phyloP scores from a whole-genome alignment of 1,139 yeast species.

The Arxiozyma slooffiae region DNA sequence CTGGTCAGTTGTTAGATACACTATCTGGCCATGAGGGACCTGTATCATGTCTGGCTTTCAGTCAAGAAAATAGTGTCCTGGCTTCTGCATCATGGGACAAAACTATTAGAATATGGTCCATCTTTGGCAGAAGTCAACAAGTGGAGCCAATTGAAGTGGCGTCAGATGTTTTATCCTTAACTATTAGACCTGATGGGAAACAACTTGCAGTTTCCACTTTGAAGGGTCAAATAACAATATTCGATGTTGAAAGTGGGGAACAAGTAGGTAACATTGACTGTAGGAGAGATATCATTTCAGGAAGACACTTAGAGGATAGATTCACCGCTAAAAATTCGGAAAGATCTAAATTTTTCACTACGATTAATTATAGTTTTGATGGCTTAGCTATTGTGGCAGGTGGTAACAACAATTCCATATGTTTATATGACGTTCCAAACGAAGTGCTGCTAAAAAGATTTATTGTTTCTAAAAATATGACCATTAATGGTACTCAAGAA shows the following conservation, averaged over 20 bases:
- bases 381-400: constrained; percentile 84
- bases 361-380: constrained; percentile 79
- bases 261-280: constrained; percentile 83
- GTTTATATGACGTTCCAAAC: constrained; percentile 80
- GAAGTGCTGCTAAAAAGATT: constrained; percentile 78
- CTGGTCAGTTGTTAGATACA: constrained; percentile 80
- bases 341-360: constrained; percentile 73
- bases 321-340: constrained; percentile 73
- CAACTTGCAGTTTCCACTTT: constrained; percentile 81
- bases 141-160: constrained; percentile 85
- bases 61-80: constrained; percentile 63
- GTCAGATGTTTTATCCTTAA: constrained; percentile 75
- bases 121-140: constrained; percentile 72
- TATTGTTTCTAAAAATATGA: constrained; percentile 80
- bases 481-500: constrained; percentile 78
- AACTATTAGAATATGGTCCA: constrained; percentile 86
- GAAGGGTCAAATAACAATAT: constrained; percentile 78
- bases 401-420: constrained; percentile 84
- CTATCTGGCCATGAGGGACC: constrained; percentile 95
- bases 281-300: constrained; percentile 75
- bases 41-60: constrained; percentile 77
- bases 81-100: constrained; percentile 97
- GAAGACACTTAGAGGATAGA: constrained; percentile 74
- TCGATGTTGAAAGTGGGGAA: constrained; percentile 73
- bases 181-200: constrained; percentile 87